phyloP scores from a whole-genome alignment of 208 protist genomes.

The Trypanosoma scelopori region DNA sequence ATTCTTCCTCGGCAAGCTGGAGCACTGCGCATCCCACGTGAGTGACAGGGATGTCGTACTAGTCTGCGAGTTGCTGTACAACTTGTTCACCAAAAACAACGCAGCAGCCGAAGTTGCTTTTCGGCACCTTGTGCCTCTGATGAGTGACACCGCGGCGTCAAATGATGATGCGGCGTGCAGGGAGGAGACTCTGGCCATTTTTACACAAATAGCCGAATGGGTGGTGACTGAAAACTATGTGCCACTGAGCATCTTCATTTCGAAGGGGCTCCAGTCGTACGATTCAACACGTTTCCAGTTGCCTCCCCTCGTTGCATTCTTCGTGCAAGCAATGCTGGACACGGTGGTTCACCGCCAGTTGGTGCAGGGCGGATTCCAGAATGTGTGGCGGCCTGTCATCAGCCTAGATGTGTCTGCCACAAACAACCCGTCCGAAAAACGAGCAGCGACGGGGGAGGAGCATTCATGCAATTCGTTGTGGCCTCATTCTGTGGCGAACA shows the following conservation, averaged over 20 bases:
- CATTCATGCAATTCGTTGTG: neutral
- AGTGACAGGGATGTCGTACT: conserved; percentile 23
- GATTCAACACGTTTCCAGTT: neutral
- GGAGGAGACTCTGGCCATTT: neutral
- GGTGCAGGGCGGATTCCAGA: conserved; percentile 7
- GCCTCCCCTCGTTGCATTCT: conserved; percentile 19
- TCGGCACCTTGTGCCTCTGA: neutral
- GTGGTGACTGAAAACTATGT: conserved; percentile 20
- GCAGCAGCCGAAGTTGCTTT: conserved; percentile 4
- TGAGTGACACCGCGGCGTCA: neutral
- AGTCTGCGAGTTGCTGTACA: conserved; percentile 29
- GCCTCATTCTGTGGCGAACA: neutral
- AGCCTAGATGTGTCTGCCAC: neutral
- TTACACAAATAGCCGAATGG: conserved; percentile 6
- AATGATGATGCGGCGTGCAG: neutral
- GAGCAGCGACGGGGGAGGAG: neutral
- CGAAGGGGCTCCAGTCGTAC: neutral
- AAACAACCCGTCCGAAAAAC: neutral
- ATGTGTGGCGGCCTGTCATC: conserved; percentile 18
- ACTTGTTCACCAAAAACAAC: conserved; percentile 23
- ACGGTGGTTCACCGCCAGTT: conserved; percentile 23
- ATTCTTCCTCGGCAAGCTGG: conserved; percentile 12
- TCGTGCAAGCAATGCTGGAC: conserved; percentile 24
- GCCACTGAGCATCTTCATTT: neutral
- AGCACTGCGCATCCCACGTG: conserved; percentile 11